Evolutionary conservation across 2,329 filamentous ascomycete genomes (phyloP).

Genomic region (Graphiopsis chlorocephala): DNA sequence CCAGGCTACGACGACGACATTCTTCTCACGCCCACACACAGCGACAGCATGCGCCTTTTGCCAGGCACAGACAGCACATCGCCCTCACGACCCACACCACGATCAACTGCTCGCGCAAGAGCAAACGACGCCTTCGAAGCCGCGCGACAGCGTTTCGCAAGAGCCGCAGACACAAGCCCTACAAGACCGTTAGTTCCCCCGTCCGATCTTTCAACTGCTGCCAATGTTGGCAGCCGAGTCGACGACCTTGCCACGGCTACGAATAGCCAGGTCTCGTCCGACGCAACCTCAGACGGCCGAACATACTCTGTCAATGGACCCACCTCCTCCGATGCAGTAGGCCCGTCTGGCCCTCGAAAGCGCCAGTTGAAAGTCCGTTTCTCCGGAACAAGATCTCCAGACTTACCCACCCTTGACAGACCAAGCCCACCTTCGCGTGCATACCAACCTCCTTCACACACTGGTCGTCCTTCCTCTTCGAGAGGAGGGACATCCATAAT

Average conservation of each 20-base stretch:
- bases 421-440: constrained; percentile 45
- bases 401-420: constrained; percentile 38
- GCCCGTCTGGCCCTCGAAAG: constrained; percentile 25
- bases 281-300: neutral
- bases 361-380: constrained; percentile 34
- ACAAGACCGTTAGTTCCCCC: constrained; percentile 18
- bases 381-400: constrained; percentile 29
- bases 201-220: constrained; percentile 11
- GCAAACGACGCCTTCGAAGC: constrained; percentile 17
- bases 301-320: neutral
- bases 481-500: constrained; percentile 50
- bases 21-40: constrained; percentile 33
- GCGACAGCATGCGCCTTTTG: constrained; percentile 51
- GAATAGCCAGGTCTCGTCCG: constrained; percentile 7
- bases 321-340: constrained; percentile 19
- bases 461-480: constrained; percentile 40
- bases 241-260: constrained; percentile 2
- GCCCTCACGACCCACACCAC: constrained; percentile 33
- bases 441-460: constrained; percentile 49
- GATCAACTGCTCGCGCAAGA: constrained; percentile 20
- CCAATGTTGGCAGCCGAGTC: neutral
- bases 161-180: constrained; percentile 11
- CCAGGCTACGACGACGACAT: constrained; percentile 46
- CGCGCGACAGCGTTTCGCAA: constrained; percentile 14
- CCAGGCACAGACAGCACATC: constrained; percentile 42